Evolutionary conservation across 305 asterid genomes (phyloP).

Genomic region (Fraxinus platypoda): DNA sequence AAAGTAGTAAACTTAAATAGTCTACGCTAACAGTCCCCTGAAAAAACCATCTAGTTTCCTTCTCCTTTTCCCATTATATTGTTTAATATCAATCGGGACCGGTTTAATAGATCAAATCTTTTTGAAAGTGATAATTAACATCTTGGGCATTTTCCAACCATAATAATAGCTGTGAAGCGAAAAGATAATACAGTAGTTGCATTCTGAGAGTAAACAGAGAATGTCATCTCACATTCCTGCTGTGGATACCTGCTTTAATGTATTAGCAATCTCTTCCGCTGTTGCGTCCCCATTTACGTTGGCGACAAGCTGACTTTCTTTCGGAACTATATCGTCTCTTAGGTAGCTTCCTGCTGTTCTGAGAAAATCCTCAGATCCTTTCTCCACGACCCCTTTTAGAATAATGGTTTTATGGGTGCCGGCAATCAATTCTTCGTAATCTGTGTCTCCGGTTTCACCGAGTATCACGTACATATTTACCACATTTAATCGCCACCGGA

Average conservation of each 20-base stretch:
- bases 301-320: constrained; percentile 55
- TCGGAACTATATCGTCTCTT: constrained; percentile 70
- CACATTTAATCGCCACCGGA: constrained; percentile 80
- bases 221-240: constrained; percentile 36
- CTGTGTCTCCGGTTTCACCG: constrained; percentile 91
- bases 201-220: neutral
- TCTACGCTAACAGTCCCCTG: too few relatives aligned
- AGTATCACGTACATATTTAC: constrained; percentile 76
- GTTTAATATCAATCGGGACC: neutral
- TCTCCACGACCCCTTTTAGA: constrained; percentile 54
- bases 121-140: neutral
- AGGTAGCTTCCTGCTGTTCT: constrained; percentile 68
- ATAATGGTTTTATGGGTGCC: constrained; percentile 79
- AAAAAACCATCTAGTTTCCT: neutral
- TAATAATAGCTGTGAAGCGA: neutral
- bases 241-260: constrained; percentile 52
- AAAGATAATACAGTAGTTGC: neutral
- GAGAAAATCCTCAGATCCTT: constrained; percentile 72
- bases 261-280: constrained; percentile 51
- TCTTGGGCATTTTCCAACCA: neutral
- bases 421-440: constrained; percentile 71
- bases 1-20: too few relatives aligned
- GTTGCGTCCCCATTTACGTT: constrained; percentile 36
- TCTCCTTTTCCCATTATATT: neutral
- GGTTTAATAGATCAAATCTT: neutral